Conservation (phyloP, 208 protist genomes). For the Trichomonas gallinae region DNA sequence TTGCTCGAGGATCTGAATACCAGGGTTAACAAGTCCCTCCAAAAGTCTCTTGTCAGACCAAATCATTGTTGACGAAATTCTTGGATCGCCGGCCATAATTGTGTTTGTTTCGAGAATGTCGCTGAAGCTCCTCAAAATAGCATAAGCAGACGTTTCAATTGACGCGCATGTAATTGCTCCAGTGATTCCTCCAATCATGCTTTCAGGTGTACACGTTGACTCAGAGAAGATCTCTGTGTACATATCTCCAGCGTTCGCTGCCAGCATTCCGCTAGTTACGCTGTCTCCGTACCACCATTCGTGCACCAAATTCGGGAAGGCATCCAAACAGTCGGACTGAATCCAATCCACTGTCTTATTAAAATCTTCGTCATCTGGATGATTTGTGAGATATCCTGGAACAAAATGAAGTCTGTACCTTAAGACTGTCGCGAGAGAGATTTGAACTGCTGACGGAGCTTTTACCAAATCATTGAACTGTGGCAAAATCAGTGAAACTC, state of each 20-base stretch:
- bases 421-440: background rate
- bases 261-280: no score
- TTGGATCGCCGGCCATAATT: background rate
- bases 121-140: background rate
- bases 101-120: background rate
- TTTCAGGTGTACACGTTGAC: background rate
- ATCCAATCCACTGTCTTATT: background rate
- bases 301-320: background rate
- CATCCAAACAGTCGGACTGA: background rate
- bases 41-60: background rate
- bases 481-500: background rate
- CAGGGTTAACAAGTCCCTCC: background rate
- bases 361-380: background rate
- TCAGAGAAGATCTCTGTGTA: background rate
- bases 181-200: background rate
- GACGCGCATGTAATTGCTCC: background rate
- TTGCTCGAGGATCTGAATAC: background rate
- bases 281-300: background rate
- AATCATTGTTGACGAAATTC: background rate
- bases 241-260: background rate
- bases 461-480: background rate
- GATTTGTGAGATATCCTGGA: background rate
- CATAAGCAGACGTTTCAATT: background rate
- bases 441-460: background rate
- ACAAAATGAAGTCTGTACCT: background rate